Conservation (phyloP, 352 stramenopile genomes). For the Globisporangium alternatum region DNA sequence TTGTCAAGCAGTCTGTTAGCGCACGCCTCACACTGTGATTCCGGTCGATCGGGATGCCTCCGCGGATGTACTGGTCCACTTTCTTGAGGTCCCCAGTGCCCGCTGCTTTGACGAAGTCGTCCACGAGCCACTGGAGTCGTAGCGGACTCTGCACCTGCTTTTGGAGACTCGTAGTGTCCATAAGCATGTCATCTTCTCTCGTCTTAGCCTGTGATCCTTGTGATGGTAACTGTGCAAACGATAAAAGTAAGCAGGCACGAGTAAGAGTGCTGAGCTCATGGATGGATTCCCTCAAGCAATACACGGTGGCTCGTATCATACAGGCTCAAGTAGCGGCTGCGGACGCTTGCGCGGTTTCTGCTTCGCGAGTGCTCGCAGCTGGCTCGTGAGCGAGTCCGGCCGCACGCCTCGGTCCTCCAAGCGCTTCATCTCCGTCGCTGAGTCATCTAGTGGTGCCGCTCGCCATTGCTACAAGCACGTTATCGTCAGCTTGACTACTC, state of each 20-base stretch:
- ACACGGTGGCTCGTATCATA: neutral
- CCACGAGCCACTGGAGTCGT: conserved; percentile 48
- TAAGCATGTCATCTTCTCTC: neutral
- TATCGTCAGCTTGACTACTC: too few relatives aligned
- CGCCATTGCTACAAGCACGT: neutral
- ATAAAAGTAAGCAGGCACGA: neutral
- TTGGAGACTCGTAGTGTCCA: conserved; percentile 22
- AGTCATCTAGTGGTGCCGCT: neutral
- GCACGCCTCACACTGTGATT: conserved; percentile 37
- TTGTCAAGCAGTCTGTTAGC: neutral
- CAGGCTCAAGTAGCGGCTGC: conserved; percentile 20
- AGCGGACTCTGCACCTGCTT: conserved; percentile 50
- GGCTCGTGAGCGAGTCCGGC: conserved; percentile 39
- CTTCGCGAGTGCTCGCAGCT: conserved; percentile 34
- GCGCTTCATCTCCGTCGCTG: neutral
- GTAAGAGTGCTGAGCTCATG: neutral
- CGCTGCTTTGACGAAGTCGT: conserved; percentile 57
- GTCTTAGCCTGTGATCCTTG: neutral
- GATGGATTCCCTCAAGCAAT: neutral
- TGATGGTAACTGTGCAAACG: neutral
- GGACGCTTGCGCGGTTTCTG: conserved; percentile 26
- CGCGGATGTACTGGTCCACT: conserved; percentile 49
- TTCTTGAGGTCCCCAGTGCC: conserved; percentile 33
- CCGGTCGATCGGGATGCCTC: conserved; percentile 48
- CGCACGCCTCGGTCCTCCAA: conserved; percentile 34